phyloP scores from a whole-genome alignment of 202 grass and related monocot genomes.

The Bolboschoenoplectus hybrid region DNA sequence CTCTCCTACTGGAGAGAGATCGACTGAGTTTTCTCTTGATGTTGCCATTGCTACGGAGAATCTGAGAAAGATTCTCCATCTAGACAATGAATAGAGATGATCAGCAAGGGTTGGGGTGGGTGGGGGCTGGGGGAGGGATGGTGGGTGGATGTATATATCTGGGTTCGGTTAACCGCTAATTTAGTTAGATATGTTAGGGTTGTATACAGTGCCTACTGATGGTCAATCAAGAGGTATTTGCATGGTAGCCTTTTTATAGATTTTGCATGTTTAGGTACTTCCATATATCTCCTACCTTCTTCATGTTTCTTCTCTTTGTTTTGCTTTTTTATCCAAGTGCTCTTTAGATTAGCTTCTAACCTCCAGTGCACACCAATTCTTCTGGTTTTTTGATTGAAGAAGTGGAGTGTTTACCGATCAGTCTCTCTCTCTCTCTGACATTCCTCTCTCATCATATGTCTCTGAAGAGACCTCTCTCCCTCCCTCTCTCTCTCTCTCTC shows the following conservation, averaged over 20 bases:
- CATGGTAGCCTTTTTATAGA: constrained; percentile 31
- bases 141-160: constrained; percentile 31
- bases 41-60: constrained; percentile 67
- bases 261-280: constrained; percentile 33
- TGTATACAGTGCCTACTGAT: constrained; percentile 37
- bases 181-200: constrained; percentile 10
- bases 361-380: constrained; percentile 49
- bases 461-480: not conserved
- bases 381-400: constrained; percentile 74
- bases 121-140: constrained; percentile 12
- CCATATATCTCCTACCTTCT: constrained; percentile 34
- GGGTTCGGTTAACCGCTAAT: constrained; percentile 18
- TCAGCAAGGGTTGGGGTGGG: constrained; percentile 23
- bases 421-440: constrained; percentile 3
- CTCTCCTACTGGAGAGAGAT: constrained; percentile 51
- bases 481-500: not conserved
- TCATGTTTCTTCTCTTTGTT: constrained; percentile 29
- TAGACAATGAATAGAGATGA: constrained; percentile 48
- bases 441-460: constrained; percentile 1
- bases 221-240: not conserved
- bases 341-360: constrained; percentile 32
- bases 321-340: constrained; percentile 25
- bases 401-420: constrained; percentile 40
- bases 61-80: constrained; percentile 79
- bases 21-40: constrained; percentile 40